A percentile compares a stretch with the other conserved stretches of the same genome.
These are phyloP conservation scores for Friedmanniomyces endolithicus DNA, from an alignment of 495 filamentous ascomycete genomes.

Conservation along the genomic window DNA sequence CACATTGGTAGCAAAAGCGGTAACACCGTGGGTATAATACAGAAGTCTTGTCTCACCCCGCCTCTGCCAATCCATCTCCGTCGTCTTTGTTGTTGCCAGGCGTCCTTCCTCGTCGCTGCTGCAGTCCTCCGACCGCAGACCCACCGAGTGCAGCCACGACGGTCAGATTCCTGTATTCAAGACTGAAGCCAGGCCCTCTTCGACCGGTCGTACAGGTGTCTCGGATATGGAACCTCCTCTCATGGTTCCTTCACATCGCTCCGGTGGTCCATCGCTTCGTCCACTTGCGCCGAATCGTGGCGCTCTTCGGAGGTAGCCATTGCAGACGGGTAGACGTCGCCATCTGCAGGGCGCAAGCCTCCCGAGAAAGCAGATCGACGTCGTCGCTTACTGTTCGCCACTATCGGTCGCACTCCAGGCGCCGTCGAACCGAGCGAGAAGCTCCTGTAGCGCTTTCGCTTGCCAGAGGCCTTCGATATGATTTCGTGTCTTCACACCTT, in stretches of 20 bases:
- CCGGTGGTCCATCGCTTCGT: neutral
- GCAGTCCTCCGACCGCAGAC: too few species aligned
- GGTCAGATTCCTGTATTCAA: neutral
- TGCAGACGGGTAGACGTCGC: neutral
- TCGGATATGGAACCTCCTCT: neutral
- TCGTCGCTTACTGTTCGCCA: neutral
- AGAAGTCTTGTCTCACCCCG: neutral
- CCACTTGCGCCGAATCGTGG: neutral
- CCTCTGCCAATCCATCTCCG: neutral
- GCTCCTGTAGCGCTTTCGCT: conserved; percentile 1
- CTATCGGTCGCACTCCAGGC: neutral
- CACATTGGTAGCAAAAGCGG: neutral
- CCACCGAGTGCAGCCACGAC: too few species aligned
- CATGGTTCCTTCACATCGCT: neutral
- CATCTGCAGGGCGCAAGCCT: neutral
- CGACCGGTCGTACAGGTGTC: neutral
- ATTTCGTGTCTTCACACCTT: neutral
- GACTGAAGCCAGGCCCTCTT: neutral
- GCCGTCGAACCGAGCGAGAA: neutral
- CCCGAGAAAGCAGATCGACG: neutral
- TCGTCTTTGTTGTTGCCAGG: too few species aligned
- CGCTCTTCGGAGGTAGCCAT: neutral
- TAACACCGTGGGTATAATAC: neutral
- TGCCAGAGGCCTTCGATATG: neutral
- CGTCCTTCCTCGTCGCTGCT: too few species aligned